Evolutionary conservation across 257 asterid species (phyloP).

Genomic region (Salvia rosmarinus): DNA sequence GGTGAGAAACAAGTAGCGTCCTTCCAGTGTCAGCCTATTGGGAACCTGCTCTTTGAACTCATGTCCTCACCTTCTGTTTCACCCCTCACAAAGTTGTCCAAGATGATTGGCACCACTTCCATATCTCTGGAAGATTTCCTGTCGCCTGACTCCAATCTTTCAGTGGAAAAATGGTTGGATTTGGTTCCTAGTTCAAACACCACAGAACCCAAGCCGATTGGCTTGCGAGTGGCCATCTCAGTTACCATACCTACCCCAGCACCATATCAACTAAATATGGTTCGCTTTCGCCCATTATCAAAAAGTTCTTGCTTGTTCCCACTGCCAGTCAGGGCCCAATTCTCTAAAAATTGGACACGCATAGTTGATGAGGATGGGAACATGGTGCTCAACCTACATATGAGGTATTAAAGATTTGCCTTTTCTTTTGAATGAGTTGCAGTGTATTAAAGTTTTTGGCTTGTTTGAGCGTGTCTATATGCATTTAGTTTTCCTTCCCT

Average conservation of each 20-base stretch:
- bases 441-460: background rate
- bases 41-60: conserved; percentile 69
- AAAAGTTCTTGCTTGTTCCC: conserved; percentile 73
- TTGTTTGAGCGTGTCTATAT: background rate
- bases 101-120: conserved; percentile 61
- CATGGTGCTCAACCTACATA: conserved; percentile 67
- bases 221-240: conserved; percentile 78
- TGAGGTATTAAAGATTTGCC: conserved; percentile 55
- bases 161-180: conserved; percentile 86
- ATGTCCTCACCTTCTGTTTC: conserved; percentile 47
- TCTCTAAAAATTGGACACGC: conserved; percentile 56
- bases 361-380: conserved; percentile 69
- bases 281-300: conserved; percentile 54
- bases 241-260: conserved; percentile 71
- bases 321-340: conserved; percentile 52
- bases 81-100: conserved; percentile 48
- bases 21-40: conserved; percentile 85
- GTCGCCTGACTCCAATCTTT: conserved; percentile 54
- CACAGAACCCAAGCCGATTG: conserved; percentile 53
- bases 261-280: conserved; percentile 60
- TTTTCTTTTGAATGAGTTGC: conserved; percentile 18
- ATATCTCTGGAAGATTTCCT: conserved; percentile 60
- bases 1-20: conserved; percentile 84
- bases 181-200: conserved; percentile 60
- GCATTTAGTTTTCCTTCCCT: conserved; percentile 10